Conservation (phyloP, 192 early-diverging fungal genomes). For the Chytriomyces confervae region DNA sequence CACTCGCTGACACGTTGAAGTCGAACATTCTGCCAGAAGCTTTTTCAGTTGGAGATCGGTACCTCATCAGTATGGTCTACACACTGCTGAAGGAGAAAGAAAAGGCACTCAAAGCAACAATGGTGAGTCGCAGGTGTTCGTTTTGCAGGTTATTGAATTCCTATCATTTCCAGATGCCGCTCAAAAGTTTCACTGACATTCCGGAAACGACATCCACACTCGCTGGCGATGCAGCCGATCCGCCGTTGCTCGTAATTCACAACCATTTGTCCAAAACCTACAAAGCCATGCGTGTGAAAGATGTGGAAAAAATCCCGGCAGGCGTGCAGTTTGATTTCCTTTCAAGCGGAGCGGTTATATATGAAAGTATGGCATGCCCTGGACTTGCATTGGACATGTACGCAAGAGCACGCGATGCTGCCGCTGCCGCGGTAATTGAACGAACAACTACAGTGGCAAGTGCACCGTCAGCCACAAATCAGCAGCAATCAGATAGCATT, state of each 20-base stretch:
- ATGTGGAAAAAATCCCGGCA: slow-evolving; percentile 52
- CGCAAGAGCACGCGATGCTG: slow-evolving; percentile 46
- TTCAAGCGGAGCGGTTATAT: slow-evolving; percentile 64
- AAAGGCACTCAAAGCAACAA: slow-evolving; percentile 62
- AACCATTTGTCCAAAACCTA: slow-evolving; percentile 64
- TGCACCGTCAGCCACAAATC: slow-evolving; percentile 20
- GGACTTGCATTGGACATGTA: slow-evolving; percentile 77
- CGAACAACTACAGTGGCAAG: slow-evolving; percentile 30
- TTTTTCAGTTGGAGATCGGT: slow-evolving; percentile 66
- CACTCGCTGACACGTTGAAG: slow-evolving; percentile 37
- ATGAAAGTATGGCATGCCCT: slow-evolving; percentile 82
- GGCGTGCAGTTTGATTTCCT: slow-evolving; percentile 67
- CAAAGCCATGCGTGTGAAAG: slow-evolving; percentile 52
- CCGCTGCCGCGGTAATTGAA: slow-evolving; percentile 43
- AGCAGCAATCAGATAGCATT: slow-evolving; percentile 27
- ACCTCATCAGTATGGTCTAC: slow-evolving; percentile 62
- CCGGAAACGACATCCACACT: not conserved
- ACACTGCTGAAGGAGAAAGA: slow-evolving; percentile 64
- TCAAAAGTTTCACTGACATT: slow-evolving; percentile 25
- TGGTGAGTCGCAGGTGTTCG: slow-evolving; percentile 50
- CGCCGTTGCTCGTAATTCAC: slow-evolving; percentile 74
- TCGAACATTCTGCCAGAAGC: slow-evolving; percentile 61
- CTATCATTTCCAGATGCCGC: slow-evolving; percentile 42
- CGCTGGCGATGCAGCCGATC: slow-evolving; percentile 55
- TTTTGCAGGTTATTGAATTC: not conserved